These are phyloP conservation scores for Blastobotrys apis DNA, from an alignment of 1,139 yeast species.

Conservation along the genomic window DNA sequence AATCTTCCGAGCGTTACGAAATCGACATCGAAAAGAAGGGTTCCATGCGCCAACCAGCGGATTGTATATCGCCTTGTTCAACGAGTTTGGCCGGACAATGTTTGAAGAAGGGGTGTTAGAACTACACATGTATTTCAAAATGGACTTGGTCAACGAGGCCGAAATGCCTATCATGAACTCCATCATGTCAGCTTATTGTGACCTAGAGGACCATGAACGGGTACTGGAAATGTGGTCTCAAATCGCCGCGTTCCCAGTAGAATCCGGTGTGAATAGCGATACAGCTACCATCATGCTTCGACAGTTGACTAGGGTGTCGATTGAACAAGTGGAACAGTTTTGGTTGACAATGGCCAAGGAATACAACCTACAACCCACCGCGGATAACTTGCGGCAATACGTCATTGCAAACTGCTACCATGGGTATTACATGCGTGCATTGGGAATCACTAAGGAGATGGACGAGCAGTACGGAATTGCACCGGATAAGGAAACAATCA, in stretches of 20 bases:
- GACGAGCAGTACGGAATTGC: constrained; percentile 47
- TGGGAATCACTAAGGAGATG: constrained; percentile 49
- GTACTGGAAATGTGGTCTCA: constrained; percentile 62
- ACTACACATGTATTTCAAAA: constrained; percentile 59
- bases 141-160: constrained; percentile 59
- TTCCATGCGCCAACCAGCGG: constrained; percentile 60
- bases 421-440: constrained; percentile 57
- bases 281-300: constrained; percentile 71
- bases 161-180: constrained; percentile 59
- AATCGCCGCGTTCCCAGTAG: constrained; percentile 48
- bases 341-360: constrained; percentile 56
- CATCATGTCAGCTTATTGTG: constrained; percentile 62
- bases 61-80: constrained; percentile 59
- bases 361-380: constrained; percentile 52
- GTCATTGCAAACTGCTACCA: constrained; percentile 71
- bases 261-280: constrained; percentile 54
- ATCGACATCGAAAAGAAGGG: constrained; percentile 54
- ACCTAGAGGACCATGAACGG: constrained; percentile 55
- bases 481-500: constrained; percentile 49
- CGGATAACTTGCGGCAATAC: constrained; percentile 57
- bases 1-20: constrained; percentile 60
- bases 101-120: constrained; percentile 69
- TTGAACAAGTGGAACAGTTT: constrained; percentile 56
- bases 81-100: constrained; percentile 53
- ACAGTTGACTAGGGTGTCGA: constrained; percentile 55